Conservation (phyloP, 768 basidiomycete species). For the Neoboletus magnificus region DNA sequence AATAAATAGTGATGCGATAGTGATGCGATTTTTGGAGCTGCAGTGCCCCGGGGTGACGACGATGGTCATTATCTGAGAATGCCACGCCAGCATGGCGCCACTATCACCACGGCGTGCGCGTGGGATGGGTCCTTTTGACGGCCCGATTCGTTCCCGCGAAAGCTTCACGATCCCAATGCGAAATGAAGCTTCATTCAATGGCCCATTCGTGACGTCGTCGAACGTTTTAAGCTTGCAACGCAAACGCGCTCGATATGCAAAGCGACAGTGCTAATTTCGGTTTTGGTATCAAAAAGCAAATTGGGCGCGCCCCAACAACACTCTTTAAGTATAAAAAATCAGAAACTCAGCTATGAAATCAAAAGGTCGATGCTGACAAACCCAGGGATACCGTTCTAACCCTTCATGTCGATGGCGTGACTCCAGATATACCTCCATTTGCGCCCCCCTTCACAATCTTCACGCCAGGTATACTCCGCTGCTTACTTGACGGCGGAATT, state of each 20-base stretch:
- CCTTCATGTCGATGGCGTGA: slow-evolving; percentile 9
- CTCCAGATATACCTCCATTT: slow-evolving; percentile 11
- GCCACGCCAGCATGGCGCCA: neutral
- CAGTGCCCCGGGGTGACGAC: neutral
- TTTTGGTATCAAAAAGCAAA: neutral
- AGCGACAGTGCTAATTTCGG: slow-evolving; percentile 1
- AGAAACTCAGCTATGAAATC: slow-evolving; percentile 9
- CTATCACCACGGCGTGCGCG: neutral
- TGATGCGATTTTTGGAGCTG: neutral
- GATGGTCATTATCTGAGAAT: neutral
- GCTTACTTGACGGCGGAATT: slow-evolving; percentile 16
- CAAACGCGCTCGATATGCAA: neutral
- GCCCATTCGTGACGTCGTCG: neutral
- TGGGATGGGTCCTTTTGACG: neutral
- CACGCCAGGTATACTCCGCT: slow-evolving; percentile 31
- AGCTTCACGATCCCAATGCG: neutral
- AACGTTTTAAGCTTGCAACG: neutral
- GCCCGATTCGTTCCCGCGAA: slow-evolving; percentile 24
- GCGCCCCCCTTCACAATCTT: slow-evolving; percentile 28
- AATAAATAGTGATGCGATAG: neutral
- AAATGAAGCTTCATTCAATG: neutral
- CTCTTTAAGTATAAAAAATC: neutral
- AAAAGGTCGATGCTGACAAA: neutral
- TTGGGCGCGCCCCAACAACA: neutral
- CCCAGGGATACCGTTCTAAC: neutral